Evolutionary conservation across 164 flowering plant genomes (phyloP).

Genomic region (Magnolia kwangsiensis): DNA sequence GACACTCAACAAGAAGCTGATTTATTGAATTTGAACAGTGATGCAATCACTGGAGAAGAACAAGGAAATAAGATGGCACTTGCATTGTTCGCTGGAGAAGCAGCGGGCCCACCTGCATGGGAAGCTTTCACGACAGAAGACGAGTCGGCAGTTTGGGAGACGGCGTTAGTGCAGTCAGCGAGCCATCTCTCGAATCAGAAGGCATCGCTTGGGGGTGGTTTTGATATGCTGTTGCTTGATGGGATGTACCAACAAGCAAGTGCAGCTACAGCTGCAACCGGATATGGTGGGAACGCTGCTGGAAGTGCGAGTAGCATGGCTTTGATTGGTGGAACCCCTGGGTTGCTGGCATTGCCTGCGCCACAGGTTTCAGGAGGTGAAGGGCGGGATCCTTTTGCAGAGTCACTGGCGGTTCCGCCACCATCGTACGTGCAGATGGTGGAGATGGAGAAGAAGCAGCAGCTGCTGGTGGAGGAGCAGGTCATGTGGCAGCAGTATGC

Average conservation of each 20-base stretch:
- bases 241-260: constrained; percentile 53
- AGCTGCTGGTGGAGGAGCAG: constrained; percentile 62
- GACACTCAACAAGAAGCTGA: constrained; percentile 36
- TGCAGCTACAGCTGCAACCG: constrained; percentile 3
- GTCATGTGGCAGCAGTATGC: constrained; percentile 83
- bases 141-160: constrained; percentile 70
- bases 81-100: constrained; percentile 55
- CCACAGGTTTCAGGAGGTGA: constrained; percentile 29
- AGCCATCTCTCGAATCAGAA: constrained; percentile 36
- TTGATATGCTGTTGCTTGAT: constrained; percentile 35
- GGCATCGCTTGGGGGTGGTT: constrained; percentile 34
- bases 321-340: not conserved
- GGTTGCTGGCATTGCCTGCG: constrained; percentile 12
- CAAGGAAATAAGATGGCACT: constrained; percentile 56
- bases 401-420: constrained; percentile 60
- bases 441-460: constrained; percentile 84
- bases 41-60: constrained; percentile 31
- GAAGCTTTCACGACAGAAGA: constrained; percentile 39
- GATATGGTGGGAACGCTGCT: no score
- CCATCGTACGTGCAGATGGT: constrained; percentile 86
- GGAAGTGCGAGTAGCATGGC: constrained; percentile 73
- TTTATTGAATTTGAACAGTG: constrained; percentile 45
- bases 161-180: constrained; percentile 42
- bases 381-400: constrained; percentile 64
- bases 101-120: constrained; percentile 37